Conservation (phyloP, 208 protist genomes). For the Trypanosoma cruzi region DNA sequence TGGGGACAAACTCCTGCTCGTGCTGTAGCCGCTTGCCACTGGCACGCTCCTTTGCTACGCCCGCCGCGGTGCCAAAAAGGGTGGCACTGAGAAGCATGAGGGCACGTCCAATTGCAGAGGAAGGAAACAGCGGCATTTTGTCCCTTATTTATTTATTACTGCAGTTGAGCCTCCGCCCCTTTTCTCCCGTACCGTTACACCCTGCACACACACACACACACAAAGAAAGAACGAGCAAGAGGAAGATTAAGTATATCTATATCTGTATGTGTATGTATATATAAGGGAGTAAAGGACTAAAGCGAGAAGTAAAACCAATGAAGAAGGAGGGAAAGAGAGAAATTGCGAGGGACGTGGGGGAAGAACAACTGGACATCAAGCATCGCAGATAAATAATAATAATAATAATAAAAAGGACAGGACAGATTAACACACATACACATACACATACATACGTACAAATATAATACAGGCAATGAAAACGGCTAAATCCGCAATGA, state of each 20-base stretch:
- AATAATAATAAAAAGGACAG: background rate
- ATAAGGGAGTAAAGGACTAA: no score
- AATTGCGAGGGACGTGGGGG: no score
- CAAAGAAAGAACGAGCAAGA: no score
- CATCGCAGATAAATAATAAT: background rate
- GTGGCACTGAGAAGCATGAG: slow-evolving; percentile 17
- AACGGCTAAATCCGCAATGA: no score
- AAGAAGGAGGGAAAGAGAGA: no score
- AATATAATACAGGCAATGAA: no score
- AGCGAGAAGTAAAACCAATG: no score
- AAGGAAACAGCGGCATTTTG: background rate
- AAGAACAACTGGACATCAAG: no score
- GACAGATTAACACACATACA: slow-evolving; percentile 3
- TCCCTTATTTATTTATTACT: background rate
- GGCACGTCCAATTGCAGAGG: slow-evolving; percentile 17
- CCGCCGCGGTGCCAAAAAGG: slow-evolving; percentile 9
- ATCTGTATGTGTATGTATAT: no score
- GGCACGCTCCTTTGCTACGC: slow-evolving; percentile 7
- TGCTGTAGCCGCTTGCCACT: background rate
- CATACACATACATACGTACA: slow-evolving; percentile 5
- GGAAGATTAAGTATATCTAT: no score
- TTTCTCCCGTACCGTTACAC: background rate
- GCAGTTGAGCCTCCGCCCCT: background rate
- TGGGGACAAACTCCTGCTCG: background rate
- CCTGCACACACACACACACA: background rate